These are phyloP conservation scores for Teratosphaeria epicoccoides DNA, from an alignment of 2,329 filamentous ascomycete genomes.

Conservation along the genomic window DNA sequence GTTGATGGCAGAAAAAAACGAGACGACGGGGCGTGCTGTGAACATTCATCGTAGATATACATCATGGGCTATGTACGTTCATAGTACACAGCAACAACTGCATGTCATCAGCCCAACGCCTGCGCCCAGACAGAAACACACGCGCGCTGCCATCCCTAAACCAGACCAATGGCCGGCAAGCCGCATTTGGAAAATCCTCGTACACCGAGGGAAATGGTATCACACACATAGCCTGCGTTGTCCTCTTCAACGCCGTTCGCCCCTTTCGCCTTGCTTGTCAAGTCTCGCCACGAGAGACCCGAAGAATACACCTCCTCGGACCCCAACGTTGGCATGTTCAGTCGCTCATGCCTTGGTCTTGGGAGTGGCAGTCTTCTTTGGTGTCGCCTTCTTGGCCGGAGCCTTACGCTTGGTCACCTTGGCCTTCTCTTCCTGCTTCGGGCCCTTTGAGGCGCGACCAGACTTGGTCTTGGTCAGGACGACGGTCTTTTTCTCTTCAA, in stretches of 20 bases:
- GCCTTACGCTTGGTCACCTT: slow-evolving; percentile 34
- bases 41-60: not conserved
- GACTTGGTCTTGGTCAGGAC: slow-evolving; percentile 74
- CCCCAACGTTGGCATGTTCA: not conserved
- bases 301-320: not conserved
- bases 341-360: not conserved
- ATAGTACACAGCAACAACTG: slow-evolving; percentile 6
- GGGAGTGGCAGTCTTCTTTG: slow-evolving; percentile 34
- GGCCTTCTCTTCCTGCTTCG: slow-evolving; percentile 31
- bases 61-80: slow-evolving; percentile 8
- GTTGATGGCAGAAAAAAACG: not conserved
- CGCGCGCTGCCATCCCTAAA: slow-evolving; percentile 1
- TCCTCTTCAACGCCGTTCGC: slow-evolving; percentile 10
- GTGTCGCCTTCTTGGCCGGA: slow-evolving; percentile 30
- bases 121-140: not conserved
- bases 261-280: slow-evolving; percentile 1
- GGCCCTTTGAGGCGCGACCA: slow-evolving; percentile 68
- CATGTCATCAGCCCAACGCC: not conserved
- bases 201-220: slow-evolving; percentile 7
- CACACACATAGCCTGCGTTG: slow-evolving; percentile 7
- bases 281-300: not conserved
- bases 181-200: not conserved
- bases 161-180: slow-evolving; percentile 1
- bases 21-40: not conserved
- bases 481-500: slow-evolving; percentile 56